phyloP scores from a whole-genome alignment of 2,329 filamentous ascomycete species.

The Lachnellula occidentalis region DNA sequence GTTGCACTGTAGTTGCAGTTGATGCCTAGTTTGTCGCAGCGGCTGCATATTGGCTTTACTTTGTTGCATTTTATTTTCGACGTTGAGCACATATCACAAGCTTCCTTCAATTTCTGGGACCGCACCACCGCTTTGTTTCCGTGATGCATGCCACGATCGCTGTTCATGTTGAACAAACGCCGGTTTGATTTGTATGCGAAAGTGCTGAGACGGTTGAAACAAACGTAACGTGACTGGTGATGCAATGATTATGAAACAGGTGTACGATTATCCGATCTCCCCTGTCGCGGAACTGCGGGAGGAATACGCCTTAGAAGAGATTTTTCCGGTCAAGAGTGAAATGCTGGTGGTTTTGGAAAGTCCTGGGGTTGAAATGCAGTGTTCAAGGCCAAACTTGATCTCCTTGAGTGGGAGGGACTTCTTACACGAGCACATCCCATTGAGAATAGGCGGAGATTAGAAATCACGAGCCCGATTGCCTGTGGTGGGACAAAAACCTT shows the following conservation, averaged over 20 bases:
- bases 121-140: not conserved
- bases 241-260: not conserved
- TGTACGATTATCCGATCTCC: not conserved
- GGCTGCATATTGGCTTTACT: slow-evolving; percentile 3
- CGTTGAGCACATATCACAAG: slow-evolving; percentile 7
- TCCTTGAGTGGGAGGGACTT: not conserved
- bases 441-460: not conserved
- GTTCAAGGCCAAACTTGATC: not conserved
- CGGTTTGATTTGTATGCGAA: not conserved
- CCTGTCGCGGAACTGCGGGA: not conserved
- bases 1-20: slow-evolving; percentile 3
- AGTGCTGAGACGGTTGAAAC: not conserved
- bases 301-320: not conserved
- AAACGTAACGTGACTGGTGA: not conserved
- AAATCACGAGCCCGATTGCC: not conserved
- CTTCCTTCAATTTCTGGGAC: slow-evolving; percentile 20
- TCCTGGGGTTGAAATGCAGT: not conserved
- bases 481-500: not conserved
- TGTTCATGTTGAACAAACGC: not conserved
- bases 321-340: not conserved
- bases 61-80: slow-evolving; percentile 10
- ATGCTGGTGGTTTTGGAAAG: not conserved
- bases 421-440: not conserved
- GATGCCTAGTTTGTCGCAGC: slow-evolving; percentile 4
- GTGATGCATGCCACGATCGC: not conserved